Base-by-base conservation (phyloP, 2,329 filamentous ascomycete genomes). In the Anisogramma anomala region DNA sequence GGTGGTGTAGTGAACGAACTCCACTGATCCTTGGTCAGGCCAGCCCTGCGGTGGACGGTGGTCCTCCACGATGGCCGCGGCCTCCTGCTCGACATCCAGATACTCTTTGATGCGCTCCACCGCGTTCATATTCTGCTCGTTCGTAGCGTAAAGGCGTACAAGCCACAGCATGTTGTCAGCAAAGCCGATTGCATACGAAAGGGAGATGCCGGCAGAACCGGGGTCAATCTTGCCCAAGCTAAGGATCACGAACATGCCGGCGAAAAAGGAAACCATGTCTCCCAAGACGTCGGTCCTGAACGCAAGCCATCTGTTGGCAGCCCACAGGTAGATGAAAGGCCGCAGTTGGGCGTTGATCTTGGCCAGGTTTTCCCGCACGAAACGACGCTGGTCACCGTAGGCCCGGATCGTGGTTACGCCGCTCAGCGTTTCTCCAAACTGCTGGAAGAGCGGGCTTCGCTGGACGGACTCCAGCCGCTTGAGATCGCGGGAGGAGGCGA, bases 61-160 rank as follows among this genome's bases (percentile, higher is more conserved):
- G 45, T 89, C 78, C 41, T 86, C 78, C 30, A 94, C 74, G 30
- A 94, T 68, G 1, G 84, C 71, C 0, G 74, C 68, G 1, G 91
- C 88, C 63, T 98, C 91, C 59, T 95, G 89, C 53, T 96, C 89
- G 1, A 98, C 84, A 33, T 96, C 86, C 26, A 96, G 74, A 56
- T 96, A 98, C 58, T 98, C 91, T 66, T 94, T 93, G 56, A 98
- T 82, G 55, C 91, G 84, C 64, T 98, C 91, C 36, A 96, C 88
- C 3, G 89, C 89, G 63, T 98, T 98, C 91, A 98, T 96, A 63
- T 95, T 96, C 62, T 98, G 91, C 64, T 98, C 91, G 55, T 96
- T 95, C 56, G 84, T 78, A 0, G 88, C 82, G 59, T 98, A 98
- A 11, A 95, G 71, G 34, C 91, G 81, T 22, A 98, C 88, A 41